These are phyloP conservation scores for Trichophyton schoenleinii DNA, from an alignment of 2,329 filamentous ascomycete genomes.

Conservation along the genomic window DNA sequence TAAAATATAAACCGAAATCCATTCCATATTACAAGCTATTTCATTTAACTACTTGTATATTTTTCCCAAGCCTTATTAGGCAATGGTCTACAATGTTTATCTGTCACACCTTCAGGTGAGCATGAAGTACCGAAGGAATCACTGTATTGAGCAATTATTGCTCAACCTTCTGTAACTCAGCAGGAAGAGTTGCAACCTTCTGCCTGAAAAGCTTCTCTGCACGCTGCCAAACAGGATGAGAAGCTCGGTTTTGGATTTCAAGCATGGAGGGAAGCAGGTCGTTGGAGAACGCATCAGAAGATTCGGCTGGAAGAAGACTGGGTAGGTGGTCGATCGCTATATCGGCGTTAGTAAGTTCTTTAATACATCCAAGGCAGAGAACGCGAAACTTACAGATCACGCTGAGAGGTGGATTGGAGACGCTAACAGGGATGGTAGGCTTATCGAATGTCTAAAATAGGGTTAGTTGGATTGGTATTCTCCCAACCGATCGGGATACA, in stretches of 20 bases:
- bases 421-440: conserved; percentile 66
- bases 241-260: conserved; percentile 61
- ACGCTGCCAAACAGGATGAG: conserved; percentile 63
- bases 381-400: conserved; percentile 51
- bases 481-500: neutral
- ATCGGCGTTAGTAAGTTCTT: neutral
- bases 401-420: conserved; percentile 48
- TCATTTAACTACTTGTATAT: neutral
- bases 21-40: neutral
- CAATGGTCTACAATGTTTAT: neutral
- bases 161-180: conserved; percentile 20
- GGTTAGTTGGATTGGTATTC: neutral
- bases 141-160: neutral
- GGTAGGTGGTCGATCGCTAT: conserved; percentile 64
- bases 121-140: neutral
- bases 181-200: conserved; percentile 60
- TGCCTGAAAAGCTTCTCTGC: conserved; percentile 75
- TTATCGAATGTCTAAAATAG: conserved; percentile 54
- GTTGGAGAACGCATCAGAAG: conserved; percentile 70
- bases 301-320: conserved; percentile 70
- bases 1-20: neutral
- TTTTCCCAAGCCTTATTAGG: neutral
- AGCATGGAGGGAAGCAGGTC: conserved; percentile 67
- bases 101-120: neutral
- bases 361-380: neutral